phyloP scores from a whole-genome alignment of 768 basidiomycete genomes.

The Tylopilus cervinicoccineus region DNA sequence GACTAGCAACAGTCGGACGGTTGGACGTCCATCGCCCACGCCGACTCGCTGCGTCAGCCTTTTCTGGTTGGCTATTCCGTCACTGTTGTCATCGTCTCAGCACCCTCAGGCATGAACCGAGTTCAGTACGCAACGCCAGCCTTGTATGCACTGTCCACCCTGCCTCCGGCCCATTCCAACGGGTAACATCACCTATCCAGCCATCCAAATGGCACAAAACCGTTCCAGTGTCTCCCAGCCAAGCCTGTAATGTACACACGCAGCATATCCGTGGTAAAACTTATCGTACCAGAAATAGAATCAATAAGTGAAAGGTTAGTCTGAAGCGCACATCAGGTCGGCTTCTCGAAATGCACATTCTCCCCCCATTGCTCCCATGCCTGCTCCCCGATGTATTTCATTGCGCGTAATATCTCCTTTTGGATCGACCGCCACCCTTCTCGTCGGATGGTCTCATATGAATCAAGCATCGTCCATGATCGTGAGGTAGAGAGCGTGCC shows the following conservation, averaged over 20 bases:
- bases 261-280: slow-evolving; percentile 14
- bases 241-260: slow-evolving; percentile 13
- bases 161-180: not conserved
- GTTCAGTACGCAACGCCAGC: too few species aligned
- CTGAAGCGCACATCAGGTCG: slow-evolving; percentile 22
- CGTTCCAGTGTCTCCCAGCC: not conserved
- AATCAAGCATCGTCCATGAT: slow-evolving; percentile 36
- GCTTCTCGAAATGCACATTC: slow-evolving; percentile 24
- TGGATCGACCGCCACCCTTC: slow-evolving; percentile 40
- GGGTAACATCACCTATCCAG: not conserved
- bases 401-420: slow-evolving; percentile 36
- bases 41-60: too few species aligned
- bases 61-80: too few species aligned
- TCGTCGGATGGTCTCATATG: slow-evolving; percentile 35
- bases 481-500: slow-evolving; percentile 34
- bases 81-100: too few species aligned
- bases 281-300: slow-evolving; percentile 12
- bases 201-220: not conserved
- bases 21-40: too few species aligned
- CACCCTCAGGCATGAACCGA: too few species aligned
- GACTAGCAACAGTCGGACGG: too few species aligned
- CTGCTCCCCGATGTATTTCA: slow-evolving; percentile 36
- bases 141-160: too few species aligned
- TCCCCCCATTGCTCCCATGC: slow-evolving; percentile 45
- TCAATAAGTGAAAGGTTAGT: slow-evolving; percentile 17